Evolutionary conservation across 176 grass and related monocot genomes (phyloP), one percentile per base, ranked within the genome.

Genomic region (Rhynchospora breviuscula): DNA sequence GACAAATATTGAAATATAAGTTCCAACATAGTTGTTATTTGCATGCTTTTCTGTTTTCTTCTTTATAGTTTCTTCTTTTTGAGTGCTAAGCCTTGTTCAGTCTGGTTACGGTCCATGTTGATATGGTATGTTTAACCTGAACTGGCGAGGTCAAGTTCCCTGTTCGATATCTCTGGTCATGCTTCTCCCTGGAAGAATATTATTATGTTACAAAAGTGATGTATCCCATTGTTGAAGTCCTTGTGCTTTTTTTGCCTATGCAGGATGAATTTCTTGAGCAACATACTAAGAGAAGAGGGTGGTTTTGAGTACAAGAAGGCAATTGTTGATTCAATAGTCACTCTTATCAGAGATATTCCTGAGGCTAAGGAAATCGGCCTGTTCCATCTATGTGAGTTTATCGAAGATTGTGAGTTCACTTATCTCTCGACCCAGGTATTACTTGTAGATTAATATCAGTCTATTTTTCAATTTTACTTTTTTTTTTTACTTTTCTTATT

Each of bases 221-320:
- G 5, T 49, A 63, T 64, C n/a, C 10, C 3, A 63, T 81, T 8
- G 9, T 63, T 46, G 17, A n/a, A 79, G 22, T 26, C 35, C 76
- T 85, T 67, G 29, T 68, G n/a, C 67, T 57, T 59, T 73, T 73
- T 19, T 89, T 18, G 81, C 21, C 76, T 82, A 70, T 87, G 8
- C 82, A 99, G 97, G 87, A 96, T 99, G 97, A 99, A 99, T 57
- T 99, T 99, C 81, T 93, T 99, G 85, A 99, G 97, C 86, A 99
- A 93, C 79, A 99, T 99, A 87, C 87, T 99, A 61, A 89, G 97
- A 45, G 97, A 99, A 86, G 97, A 99, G 84, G 97, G 97, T 43
- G 97, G 97, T 25, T 99, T 99, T 22, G 93, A 99, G 62, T 99
- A 99, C 73, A 99, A 99, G 86, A 99, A 99, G 84, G 91, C 97